phyloP scores from a whole-genome alignment of 2,329 filamentous ascomycete species.

The Hymenoscyphus fructigenus region DNA sequence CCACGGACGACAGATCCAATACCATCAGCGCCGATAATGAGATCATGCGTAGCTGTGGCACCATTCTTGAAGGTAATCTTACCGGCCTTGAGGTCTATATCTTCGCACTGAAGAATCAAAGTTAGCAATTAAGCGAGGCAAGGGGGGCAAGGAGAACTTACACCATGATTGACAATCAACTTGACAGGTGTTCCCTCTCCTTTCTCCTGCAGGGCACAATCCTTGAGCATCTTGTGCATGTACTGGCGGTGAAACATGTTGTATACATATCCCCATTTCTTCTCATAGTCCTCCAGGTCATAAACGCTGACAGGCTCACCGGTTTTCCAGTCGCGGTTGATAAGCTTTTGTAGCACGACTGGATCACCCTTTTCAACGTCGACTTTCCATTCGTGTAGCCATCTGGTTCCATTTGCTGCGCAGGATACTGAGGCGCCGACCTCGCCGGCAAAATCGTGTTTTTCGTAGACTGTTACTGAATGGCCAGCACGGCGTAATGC shows the following conservation, averaged over 20 bases:
- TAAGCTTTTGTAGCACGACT: conserved; percentile 63
- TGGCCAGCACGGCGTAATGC: conserved; percentile 54
- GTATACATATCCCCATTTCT: conserved; percentile 63
- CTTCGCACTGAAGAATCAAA: conserved; percentile 22
- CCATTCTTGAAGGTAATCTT: conserved; percentile 43
- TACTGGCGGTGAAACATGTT: conserved; percentile 69
- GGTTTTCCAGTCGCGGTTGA: conserved; percentile 69
- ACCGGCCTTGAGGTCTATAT: conserved; percentile 51
- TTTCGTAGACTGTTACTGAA: conserved; percentile 63
- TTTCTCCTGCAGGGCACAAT: conserved; percentile 54
- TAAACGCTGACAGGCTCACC: conserved; percentile 65
- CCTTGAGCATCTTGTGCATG: conserved; percentile 67
- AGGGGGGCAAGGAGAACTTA: too few species aligned
- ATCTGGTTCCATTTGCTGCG: conserved; percentile 68
- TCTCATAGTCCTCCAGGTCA: conserved; percentile 62
- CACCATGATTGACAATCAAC: conserved; percentile 50
- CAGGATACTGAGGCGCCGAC: conserved; percentile 67
- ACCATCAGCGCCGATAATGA: conserved; percentile 49
- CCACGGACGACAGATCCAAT: conserved; percentile 46
- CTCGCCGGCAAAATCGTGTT: conserved; percentile 64
- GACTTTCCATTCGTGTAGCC: conserved; percentile 68
- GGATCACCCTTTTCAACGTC: conserved; percentile 64
- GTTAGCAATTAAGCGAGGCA: too few species aligned
- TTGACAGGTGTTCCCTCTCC: conserved; percentile 54
- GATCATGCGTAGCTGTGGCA: conserved; percentile 33